Conservation (phyloP, 2,329 filamentous ascomycete species). For the Colletotrichum salicis region DNA sequence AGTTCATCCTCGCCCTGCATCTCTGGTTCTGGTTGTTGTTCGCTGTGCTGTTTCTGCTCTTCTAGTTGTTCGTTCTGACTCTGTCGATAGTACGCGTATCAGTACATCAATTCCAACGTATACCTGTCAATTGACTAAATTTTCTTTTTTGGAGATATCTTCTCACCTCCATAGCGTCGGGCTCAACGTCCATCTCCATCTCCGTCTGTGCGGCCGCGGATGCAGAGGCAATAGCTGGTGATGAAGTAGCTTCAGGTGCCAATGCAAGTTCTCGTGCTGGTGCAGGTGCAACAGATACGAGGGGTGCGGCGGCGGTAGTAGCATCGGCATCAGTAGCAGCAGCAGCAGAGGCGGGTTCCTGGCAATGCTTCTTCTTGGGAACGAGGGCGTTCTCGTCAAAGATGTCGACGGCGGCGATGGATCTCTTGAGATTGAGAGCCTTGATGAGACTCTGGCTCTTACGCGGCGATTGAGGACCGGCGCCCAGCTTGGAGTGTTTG, state of each 20-base stretch:
- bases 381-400: conserved; percentile 33
- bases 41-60: neutral
- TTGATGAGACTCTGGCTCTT: conserved; percentile 36
- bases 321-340: neutral
- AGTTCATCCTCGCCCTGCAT: neutral
- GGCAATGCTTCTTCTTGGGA: conserved; percentile 38
- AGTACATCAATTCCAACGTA: neutral
- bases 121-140: neutral
- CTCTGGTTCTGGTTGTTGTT: neutral
- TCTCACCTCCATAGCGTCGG: conserved; percentile 18
- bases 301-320: neutral
- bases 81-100: neutral
- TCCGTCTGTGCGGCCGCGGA: conserved; percentile 1
- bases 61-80: conserved; percentile 2
- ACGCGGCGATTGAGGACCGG: conserved; percentile 9
- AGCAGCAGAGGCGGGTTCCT: conserved; percentile 28
- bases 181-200: neutral
- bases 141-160: too few species aligned
- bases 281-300: neutral
- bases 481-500: conserved; percentile 25
- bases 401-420: conserved; percentile 16
- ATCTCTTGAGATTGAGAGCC: conserved; percentile 34
- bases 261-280: neutral
- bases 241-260: neutral
- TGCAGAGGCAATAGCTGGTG: conserved; percentile 8